These are phyloP conservation scores for Boletus insuetus DNA, from an alignment of 768 basidiomycete genomes.

Conservation along the genomic window DNA sequence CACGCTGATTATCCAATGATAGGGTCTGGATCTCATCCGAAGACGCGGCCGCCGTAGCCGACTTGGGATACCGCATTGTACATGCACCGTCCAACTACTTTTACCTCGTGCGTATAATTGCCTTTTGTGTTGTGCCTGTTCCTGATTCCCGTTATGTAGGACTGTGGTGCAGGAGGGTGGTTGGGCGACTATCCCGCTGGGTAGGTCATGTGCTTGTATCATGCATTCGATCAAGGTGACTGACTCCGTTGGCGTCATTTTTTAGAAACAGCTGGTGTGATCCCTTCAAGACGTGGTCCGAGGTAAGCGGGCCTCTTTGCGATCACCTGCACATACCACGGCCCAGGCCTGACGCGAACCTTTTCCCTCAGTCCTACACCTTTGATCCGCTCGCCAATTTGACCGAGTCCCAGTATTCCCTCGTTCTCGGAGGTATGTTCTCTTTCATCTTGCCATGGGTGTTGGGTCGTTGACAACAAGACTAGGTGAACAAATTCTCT, in stretches of 20 bases:
- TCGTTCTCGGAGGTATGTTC: slow-evolving; percentile 38
- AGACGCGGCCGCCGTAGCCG: slow-evolving; percentile 38
- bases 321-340: no score
- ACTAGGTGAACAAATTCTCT: slow-evolving; percentile 40
- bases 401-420: slow-evolving; percentile 31
- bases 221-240: not conserved
- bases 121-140: not conserved
- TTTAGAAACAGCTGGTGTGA: slow-evolving; percentile 46
- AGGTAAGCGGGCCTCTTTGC: slow-evolving; percentile 29
- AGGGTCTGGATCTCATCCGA: slow-evolving; percentile 48
- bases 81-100: slow-evolving; percentile 53
- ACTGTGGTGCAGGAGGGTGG: slow-evolving; percentile 51
- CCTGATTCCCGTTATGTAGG: slow-evolving; percentile 22
- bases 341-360: no score
- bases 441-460: not conserved
- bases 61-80: slow-evolving; percentile 42
- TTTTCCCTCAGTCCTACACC: slow-evolving; percentile 19
- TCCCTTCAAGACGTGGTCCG: slow-evolving; percentile 52
- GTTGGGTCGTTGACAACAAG: not conserved
- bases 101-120: slow-evolving; percentile 38
- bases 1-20: not conserved
- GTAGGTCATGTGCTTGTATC: slow-evolving; percentile 16
- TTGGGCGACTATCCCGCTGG: slow-evolving; percentile 35
- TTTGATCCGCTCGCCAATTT: slow-evolving; percentile 51
- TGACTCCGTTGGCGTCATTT: not conserved